phyloP scores from a whole-genome alignment of 495 filamentous ascomycete genomes.

The Aspergillus olivimuriae region DNA sequence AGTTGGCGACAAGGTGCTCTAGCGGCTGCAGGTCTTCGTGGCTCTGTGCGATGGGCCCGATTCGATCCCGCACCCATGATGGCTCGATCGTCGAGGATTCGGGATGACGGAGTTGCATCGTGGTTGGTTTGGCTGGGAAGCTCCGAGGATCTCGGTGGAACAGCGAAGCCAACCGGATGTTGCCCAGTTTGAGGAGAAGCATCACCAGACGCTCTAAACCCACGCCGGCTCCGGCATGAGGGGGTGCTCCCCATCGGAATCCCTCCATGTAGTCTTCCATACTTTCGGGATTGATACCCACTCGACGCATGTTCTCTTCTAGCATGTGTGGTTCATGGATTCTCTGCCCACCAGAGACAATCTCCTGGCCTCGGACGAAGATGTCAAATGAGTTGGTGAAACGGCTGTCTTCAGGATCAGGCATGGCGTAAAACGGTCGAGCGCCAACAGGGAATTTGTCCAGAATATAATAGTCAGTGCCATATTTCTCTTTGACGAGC shows the following conservation, averaged over 20 bases:
- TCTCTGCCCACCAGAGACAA: conserved; percentile 85
- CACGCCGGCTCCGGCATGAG: conserved; percentile 85
- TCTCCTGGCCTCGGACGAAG: conserved; percentile 90
- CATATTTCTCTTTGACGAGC: conserved; percentile 76
- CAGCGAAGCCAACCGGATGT: conserved; percentile 80
- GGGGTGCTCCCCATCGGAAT: conserved; percentile 83
- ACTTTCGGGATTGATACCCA: conserved; percentile 64
- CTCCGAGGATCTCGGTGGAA: conserved; percentile 82
- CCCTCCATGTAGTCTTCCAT: conserved; percentile 87
- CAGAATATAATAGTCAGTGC: conserved; percentile 88
- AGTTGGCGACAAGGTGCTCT: conserved; percentile 80
- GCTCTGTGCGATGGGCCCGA: conserved; percentile 29
- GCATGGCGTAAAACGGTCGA: conserved; percentile 92
- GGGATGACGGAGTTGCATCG: conserved; percentile 60
- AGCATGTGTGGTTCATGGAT: conserved; percentile 74
- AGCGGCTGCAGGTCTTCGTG: conserved; percentile 58
- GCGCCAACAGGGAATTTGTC: conserved; percentile 86
- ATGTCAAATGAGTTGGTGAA: conserved; percentile 93
- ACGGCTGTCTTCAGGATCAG: conserved; percentile 63
- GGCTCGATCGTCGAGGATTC: conserved; percentile 69
- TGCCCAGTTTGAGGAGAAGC: conserved; percentile 75
- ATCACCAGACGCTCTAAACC: conserved; percentile 84
- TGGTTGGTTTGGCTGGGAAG: conserved; percentile 52
- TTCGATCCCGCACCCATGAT: conserved; percentile 46
- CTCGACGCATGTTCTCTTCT: conserved; percentile 66